phyloP scores from a whole-genome alignment of 1,284 basidiomycete species.

The Retiboletus flavoniger region DNA sequence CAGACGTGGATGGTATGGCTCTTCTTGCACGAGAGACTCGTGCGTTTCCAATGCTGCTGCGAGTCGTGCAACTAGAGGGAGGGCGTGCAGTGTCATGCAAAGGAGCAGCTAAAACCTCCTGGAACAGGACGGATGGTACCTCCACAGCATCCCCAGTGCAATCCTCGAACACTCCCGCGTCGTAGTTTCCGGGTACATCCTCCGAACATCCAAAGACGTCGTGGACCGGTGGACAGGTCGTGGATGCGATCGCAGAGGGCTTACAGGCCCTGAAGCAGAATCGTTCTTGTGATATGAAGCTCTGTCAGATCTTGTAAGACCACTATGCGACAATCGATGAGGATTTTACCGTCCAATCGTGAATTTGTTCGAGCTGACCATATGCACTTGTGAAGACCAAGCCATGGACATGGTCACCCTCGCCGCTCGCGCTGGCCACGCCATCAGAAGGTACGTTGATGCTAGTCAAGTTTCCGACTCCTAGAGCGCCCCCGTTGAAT shows the following conservation, averaged over 20 bases:
- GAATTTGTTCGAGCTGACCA: conserved; percentile 54
- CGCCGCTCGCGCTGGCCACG: conserved; percentile 56
- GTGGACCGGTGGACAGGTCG: conserved; percentile 67
- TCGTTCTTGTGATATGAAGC: conserved; percentile 55
- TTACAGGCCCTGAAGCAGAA: conserved; percentile 80
- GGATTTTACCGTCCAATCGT: conserved; percentile 62
- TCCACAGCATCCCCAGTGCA: conserved; percentile 56
- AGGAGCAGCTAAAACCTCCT: conserved; percentile 61
- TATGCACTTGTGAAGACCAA: conserved; percentile 73
- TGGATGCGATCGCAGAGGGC: conserved; percentile 54
- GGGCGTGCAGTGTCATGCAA: conserved; percentile 56
- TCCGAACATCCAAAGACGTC: conserved; percentile 58
- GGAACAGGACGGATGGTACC: conserved; percentile 62
- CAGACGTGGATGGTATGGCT: conserved; percentile 13
- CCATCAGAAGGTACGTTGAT: conserved; percentile 67
- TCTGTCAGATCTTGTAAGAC: conserved; percentile 36
- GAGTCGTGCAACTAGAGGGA: conserved; percentile 51
- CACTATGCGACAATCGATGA: conserved; percentile 1
- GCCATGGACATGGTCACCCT: conserved; percentile 68
- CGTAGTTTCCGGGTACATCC: conserved; percentile 70
- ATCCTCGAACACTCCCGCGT: conserved; percentile 54
- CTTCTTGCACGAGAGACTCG: conserved; percentile 33
- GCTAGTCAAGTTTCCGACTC: conserved; percentile 62
- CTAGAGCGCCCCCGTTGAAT: conserved; percentile 29
- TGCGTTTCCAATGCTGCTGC: conserved; percentile 45